Evolutionary conservation across 2,329 filamentous ascomycete genomes (phyloP), one percentile per base, ranked within the genome.

Genomic region (Periconia macrospinosa): DNA sequence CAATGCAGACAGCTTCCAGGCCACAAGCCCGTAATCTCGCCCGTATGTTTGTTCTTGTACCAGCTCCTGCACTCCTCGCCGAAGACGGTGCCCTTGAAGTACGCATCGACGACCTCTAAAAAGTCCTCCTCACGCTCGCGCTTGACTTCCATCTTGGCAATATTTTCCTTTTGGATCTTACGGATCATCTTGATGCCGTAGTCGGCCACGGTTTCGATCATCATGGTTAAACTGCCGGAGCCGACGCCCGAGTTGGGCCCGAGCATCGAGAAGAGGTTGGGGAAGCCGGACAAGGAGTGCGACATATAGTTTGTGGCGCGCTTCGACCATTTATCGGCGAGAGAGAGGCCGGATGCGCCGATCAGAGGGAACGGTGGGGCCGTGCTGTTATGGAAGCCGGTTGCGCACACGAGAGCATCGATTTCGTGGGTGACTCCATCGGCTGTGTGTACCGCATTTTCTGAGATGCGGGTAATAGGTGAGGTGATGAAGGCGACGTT

Each of bases 321-420:
- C 48, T 67, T 46, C 45, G 65, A 51, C 76, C 76, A 72, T 61
- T 74, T 65, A 19, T 68, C 40, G 18, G 57, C 54, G 19, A 79
- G 50, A 42, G 71, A 51, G 2, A 67, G 55, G 20, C 63, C 65
- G 20, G 68, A 53, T 10, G 55, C 47, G 27, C 75, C 75, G 2
- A 52, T 63, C 2, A 77, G 50, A 6, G 68, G 68, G 63, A 77
- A 79, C 3, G 73, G 73, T 1, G 76, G 75, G 6, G 72, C 63
- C 14, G 71, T 62, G 17, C 65, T 67, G 27, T 71, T 57, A 57
- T 77, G 68, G 66, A 78, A 79, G 35, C 77, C 78, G 2, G 77
- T 79, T 10, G 77, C 76, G 57, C 75, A 79, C 53, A 79, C 73
- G 19, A 80, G 63, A 11, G 72, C 71, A 54, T 80, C 77, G 20